phyloP scores from a whole-genome alignment of 352 stramenopile species.

The Blastocystis sp. region DNA sequence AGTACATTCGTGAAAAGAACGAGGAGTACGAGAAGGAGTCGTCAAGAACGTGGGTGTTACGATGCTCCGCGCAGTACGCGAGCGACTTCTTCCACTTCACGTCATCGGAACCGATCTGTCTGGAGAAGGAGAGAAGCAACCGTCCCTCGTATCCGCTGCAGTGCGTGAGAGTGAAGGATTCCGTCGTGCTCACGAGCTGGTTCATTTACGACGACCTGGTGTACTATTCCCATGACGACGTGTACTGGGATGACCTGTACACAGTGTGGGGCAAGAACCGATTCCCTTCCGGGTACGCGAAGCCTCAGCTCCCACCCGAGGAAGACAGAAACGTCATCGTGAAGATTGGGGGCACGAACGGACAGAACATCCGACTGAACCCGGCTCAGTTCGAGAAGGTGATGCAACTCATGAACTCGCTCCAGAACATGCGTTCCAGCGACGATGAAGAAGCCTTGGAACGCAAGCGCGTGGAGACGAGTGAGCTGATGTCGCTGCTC shows the following conservation, averaged over 20 bases:
- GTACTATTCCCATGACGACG: slow-evolving; percentile 1
- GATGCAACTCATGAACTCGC: not conserved
- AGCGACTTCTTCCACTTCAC: slow-evolving; percentile 19
- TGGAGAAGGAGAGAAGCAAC: not conserved
- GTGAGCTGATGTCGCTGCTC: not conserved
- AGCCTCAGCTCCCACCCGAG: not conserved
- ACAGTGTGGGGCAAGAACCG: not conserved
- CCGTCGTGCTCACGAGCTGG: not conserved
- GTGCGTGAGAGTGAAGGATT: not conserved
- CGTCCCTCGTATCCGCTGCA: not conserved
- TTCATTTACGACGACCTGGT: slow-evolving; percentile 46
- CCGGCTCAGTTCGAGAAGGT: not conserved
- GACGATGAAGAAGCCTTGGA: not conserved
- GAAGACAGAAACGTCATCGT: not conserved
- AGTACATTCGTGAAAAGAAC: slow-evolving; percentile 51
- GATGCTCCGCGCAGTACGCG: slow-evolving; percentile 23
- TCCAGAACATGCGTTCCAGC: not conserved
- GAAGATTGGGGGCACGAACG: not conserved
- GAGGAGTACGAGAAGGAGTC: not conserved
- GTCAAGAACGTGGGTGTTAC: slow-evolving; percentile 18
- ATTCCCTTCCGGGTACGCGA: not conserved
- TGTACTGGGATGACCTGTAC: slow-evolving; percentile 4
- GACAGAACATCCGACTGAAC: not conserved
- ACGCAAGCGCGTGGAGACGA: not conserved
- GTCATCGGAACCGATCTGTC: too few species aligned